Base-by-base conservation (phyloP, 305 asterid species). In the Petunia hybrid region DNA sequence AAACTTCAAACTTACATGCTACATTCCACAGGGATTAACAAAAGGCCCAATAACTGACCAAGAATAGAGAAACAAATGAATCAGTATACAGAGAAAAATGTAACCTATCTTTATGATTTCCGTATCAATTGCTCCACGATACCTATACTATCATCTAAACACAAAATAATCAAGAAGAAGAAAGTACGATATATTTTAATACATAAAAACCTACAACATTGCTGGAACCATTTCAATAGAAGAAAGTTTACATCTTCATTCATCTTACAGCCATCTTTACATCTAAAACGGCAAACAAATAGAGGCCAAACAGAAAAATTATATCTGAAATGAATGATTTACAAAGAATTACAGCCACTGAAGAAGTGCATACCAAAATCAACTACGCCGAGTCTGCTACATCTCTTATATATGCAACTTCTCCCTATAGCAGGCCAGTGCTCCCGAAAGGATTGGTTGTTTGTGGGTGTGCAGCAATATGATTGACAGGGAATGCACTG, bases 401-500 rank as follows among this genome's bases (percentile, higher is more conserved):
- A 80, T 82, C 69, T 82, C 83, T 14, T 87, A 60, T 88, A 74
- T 79, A 80, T 81, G 84, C 84, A 80, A 71, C 48, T 61, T 71
- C 35, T 62, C 73, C 86, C 31, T 83, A 91, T 80, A 95, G 80
- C 77, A 93, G 87, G 55, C 94, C 89, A 0, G 91, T 75, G 85
- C 91, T 83, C 68, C 97, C 94, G 61, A 93, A 93, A 48, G 98
- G 99, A 85, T 90, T 88, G 76, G 83, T 86, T 4, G 91, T 12
- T 65, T 90, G 97, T 0, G 87, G 89, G 22, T 91, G 94, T 62
- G 89, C 68, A 56, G 16, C 80, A 22, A 87, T 91, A 35, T 91
- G 95, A 59, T 84, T 83, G 59, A 61, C 85, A 6, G 97, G 97
- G 83, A 91, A 95, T 1, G 93, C 86, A 36, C 87, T 93, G 59